Evolutionary conservation across 768 basidiomycete genomes (phyloP).

Genomic region (Lepiota brunneoincarnata): DNA sequence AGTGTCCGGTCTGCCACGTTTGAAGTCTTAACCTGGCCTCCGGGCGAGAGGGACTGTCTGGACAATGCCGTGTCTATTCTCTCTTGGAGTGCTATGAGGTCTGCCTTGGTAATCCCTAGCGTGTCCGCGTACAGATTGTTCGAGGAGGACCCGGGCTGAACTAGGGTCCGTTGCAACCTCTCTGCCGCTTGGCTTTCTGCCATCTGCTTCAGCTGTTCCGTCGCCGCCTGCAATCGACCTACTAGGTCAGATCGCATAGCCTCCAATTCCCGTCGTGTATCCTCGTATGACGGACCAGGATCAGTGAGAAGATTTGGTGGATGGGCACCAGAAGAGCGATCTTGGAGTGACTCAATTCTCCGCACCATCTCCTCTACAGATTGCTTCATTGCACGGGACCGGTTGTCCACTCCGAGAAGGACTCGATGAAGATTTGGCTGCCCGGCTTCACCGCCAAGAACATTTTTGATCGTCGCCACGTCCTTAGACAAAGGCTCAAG

Average conservation of each 20-base stretch:
- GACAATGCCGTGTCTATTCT: too few relatives aligned
- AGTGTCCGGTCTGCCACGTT: background rate
- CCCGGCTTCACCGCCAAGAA: slow-evolving; percentile 22
- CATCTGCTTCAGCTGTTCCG: slow-evolving; percentile 16
- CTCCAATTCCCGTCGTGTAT: background rate
- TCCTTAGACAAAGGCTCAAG: slow-evolving; percentile 13
- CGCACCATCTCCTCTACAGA: slow-evolving; percentile 26
- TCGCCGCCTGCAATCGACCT: background rate
- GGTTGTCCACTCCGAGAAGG: slow-evolving; percentile 27
- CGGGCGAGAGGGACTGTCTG: too few relatives aligned
- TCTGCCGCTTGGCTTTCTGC: background rate
- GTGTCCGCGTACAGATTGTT: too few relatives aligned
- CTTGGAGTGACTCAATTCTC: slow-evolving; percentile 20
- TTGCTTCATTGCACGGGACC: slow-evolving; percentile 22
- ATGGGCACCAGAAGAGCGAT: slow-evolving; percentile 7
- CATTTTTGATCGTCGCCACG: slow-evolving; percentile 19
- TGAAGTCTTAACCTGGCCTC: background rate
- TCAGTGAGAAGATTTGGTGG: background rate
- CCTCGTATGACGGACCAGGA: background rate
- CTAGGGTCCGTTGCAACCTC: slow-evolving; percentile 2
- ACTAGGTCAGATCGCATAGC: background rate
- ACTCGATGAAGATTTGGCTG: slow-evolving; percentile 30
- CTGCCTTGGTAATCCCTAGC: too few relatives aligned
- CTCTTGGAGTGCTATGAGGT: too few relatives aligned
- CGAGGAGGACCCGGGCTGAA: background rate